Percentiles rank a stretch among this genome's conserved stretches.
phyloP scores from a whole-genome alignment of 371 early-diverging fungal species.

The Rhizopus stolonifer region DNA sequence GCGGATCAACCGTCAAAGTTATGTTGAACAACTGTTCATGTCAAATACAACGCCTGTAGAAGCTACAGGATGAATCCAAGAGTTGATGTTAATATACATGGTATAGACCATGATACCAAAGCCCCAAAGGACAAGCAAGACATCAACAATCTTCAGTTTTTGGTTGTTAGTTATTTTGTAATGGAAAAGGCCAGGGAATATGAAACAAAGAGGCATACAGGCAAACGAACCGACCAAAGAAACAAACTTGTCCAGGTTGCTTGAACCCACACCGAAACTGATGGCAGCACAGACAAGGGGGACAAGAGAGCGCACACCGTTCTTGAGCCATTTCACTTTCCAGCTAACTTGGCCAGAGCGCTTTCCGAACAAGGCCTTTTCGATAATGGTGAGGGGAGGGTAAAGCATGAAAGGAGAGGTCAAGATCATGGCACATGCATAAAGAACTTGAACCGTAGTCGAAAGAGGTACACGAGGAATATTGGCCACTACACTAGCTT shows the following conservation, averaged over 20 bases:
- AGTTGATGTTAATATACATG: slow-evolving; percentile 36
- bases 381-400: slow-evolving; percentile 72
- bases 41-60: neutral
- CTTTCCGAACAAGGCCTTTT: slow-evolving; percentile 51
- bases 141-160: slow-evolving; percentile 38
- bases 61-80: slow-evolving; percentile 34
- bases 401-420: slow-evolving; percentile 78
- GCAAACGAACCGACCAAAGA: slow-evolving; percentile 53
- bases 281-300: slow-evolving; percentile 56
- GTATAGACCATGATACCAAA: slow-evolving; percentile 51
- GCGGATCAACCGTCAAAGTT: slow-evolving; percentile 15
- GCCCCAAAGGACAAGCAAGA: slow-evolving; percentile 56
- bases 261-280: slow-evolving; percentile 62
- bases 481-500: slow-evolving; percentile 72
- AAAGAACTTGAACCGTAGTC: slow-evolving; percentile 64
- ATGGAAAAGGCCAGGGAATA: slow-evolving; percentile 67
- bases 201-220: slow-evolving; percentile 46
- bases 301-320: slow-evolving; percentile 54
- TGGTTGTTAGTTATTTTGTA: slow-evolving; percentile 45
- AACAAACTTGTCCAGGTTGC: slow-evolving; percentile 73
- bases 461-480: slow-evolving; percentile 53
- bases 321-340: slow-evolving; percentile 69
- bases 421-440: slow-evolving; percentile 76
- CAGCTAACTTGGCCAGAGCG: slow-evolving; percentile 31
- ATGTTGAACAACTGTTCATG: neutral